These are phyloP conservation scores for Berberis vulgaris DNA, from an alignment of 164 flowering plant genomes.

Conservation along the genomic window DNA sequence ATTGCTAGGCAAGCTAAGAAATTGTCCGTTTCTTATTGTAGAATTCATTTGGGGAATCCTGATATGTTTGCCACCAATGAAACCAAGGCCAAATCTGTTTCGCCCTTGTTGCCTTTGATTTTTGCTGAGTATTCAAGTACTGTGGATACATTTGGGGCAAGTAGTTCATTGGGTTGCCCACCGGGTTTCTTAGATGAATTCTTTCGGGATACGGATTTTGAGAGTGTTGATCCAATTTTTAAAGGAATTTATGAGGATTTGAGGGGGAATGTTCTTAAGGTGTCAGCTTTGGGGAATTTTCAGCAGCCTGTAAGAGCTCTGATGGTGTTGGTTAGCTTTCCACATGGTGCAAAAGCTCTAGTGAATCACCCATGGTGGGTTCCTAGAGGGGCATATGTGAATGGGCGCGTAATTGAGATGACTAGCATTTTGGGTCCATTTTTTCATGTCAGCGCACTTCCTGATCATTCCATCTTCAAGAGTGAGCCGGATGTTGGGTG, in stretches of 20 bases:
- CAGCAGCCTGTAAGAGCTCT: constrained; percentile 84
- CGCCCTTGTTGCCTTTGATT: constrained; percentile 62
- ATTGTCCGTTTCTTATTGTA: constrained; percentile 55
- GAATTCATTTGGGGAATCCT: constrained; percentile 76
- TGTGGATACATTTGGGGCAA: constrained; percentile 49
- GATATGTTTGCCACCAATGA: constrained; percentile 42
- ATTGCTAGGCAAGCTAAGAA: constrained; percentile 59
- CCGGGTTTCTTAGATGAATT: constrained; percentile 91
- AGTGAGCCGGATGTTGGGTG: constrained; percentile 96
- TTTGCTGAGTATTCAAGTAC: constrained; percentile 49
- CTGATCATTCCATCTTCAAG: constrained; percentile 71
- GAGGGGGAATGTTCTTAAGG: constrained; percentile 67
- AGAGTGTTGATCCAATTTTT: constrained; percentile 68
- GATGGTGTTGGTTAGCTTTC: constrained; percentile 51
- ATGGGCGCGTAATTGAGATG: constrained; percentile 91
- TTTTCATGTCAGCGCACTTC: constrained; percentile 92
- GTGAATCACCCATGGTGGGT: constrained; percentile 91
- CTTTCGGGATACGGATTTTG: constrained; percentile 70
- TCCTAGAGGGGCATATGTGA: constrained; percentile 56
- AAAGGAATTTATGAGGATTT: constrained; percentile 75
- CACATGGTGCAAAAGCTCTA: constrained; percentile 58
- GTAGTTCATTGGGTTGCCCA: constrained; percentile 35
- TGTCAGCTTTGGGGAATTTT: constrained; percentile 83
- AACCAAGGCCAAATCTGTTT: constrained; percentile 8
- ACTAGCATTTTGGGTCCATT: constrained; percentile 94